Conservation (phyloP, 495 filamentous ascomycete species). For the Penicillium odoratum region DNA sequence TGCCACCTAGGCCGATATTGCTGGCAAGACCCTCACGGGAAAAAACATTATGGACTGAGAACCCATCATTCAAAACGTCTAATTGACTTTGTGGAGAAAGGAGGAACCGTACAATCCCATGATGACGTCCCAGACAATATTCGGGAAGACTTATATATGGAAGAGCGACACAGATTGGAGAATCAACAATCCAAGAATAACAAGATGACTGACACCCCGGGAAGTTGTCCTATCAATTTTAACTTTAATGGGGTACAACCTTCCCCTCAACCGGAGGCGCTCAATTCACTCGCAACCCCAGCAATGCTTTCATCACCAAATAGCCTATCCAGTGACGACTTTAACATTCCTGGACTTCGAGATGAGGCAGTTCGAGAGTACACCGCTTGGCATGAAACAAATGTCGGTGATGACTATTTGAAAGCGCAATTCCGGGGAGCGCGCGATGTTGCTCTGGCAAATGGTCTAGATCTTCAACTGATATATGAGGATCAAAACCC, state of each 20-base stretch:
- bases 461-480: slow-evolving; percentile 28
- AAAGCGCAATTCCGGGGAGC: slow-evolving; percentile 22
- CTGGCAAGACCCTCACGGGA: slow-evolving; percentile 13
- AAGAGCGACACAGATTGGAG: slow-evolving; percentile 11
- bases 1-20: slow-evolving; percentile 4
- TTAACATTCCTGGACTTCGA: slow-evolving; percentile 8
- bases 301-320: background rate
- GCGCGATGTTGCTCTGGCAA: slow-evolving; percentile 21
- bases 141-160: slow-evolving; percentile 11
- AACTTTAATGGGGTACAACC: slow-evolving; percentile 9
- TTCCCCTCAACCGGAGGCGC: background rate
- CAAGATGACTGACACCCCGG: background rate
- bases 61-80: slow-evolving; percentile 19
- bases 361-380: slow-evolving; percentile 21
- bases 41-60: slow-evolving; percentile 20
- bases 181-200: slow-evolving; percentile 1
- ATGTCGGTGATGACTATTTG: slow-evolving; percentile 17
- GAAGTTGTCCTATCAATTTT: slow-evolving; percentile 9
- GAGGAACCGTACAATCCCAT: slow-evolving; percentile 15
- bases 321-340: background rate
- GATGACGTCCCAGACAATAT: slow-evolving; percentile 19
- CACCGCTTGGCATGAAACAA: slow-evolving; percentile 21
- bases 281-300: background rate
- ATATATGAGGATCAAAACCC: slow-evolving; percentile 28
- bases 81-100: slow-evolving; percentile 23